These are phyloP conservation scores for Juglanconis juglandina DNA, from an alignment of 2,329 filamentous ascomycete genomes.

Conservation along the genomic window DNA sequence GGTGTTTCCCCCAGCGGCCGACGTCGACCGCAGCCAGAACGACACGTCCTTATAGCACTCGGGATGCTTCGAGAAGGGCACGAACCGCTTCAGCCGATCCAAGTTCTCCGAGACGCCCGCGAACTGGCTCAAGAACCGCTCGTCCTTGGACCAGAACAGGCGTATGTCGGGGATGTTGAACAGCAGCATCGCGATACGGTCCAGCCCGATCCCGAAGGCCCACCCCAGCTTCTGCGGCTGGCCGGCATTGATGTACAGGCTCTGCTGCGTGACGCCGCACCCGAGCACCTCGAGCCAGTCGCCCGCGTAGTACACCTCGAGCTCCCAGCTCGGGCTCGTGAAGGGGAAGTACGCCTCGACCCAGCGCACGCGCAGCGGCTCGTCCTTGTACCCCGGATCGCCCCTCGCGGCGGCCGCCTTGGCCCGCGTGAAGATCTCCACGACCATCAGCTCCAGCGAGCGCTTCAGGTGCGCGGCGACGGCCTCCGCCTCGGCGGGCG, in stretches of 20 bases:
- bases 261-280: constrained; percentile 85
- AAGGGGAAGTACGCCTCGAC: constrained; percentile 98
- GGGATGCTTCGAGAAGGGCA: constrained; percentile 88
- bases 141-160: constrained; percentile 88
- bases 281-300: constrained; percentile 96
- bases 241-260: constrained; percentile 72
- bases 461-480: constrained; percentile 83
- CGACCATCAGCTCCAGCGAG: constrained; percentile 83
- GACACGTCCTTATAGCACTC: constrained; percentile 88
- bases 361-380: constrained; percentile 85
- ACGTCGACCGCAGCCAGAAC: constrained; percentile 71
- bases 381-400: constrained; percentile 50
- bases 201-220: constrained; percentile 93
- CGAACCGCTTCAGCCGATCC: constrained; percentile 58
- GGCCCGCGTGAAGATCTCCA: constrained; percentile 81
- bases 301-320: constrained; percentile 91
- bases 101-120: constrained; percentile 53
- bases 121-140: constrained; percentile 86
- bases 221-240: constrained; percentile 77
- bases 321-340: constrained; percentile 90
- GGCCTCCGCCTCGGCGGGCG: constrained; percentile 73
- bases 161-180: constrained; percentile 96
- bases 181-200: constrained; percentile 94
- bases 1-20: constrained; percentile 43
- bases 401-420: constrained; percentile 59